phyloP scores from a whole-genome alignment of 371 early-diverging fungal genomes.

The Mucor sp. region DNA sequence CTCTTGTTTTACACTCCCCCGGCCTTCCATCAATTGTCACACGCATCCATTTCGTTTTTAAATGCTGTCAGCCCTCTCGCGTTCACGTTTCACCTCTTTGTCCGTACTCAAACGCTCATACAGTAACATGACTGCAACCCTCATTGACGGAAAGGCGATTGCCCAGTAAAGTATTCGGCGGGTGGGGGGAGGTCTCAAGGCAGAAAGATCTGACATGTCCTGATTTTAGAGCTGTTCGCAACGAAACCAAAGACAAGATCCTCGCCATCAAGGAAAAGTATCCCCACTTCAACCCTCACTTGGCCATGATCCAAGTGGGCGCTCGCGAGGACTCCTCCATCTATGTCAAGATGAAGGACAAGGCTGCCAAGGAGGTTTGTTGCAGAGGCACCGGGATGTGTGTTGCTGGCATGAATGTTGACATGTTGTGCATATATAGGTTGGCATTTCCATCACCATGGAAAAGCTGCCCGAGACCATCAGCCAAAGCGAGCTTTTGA shows the following conservation, averaged over 20 bases:
- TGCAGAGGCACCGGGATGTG: no score
- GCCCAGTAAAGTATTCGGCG: constrained; percentile 31
- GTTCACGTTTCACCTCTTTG: constrained; percentile 11
- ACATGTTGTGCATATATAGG: constrained; percentile 25
- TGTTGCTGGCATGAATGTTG: background rate
- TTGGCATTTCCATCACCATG: constrained; percentile 61
- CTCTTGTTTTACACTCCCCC: background rate
- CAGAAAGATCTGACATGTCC: background rate
- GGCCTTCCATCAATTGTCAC: constrained; percentile 1
- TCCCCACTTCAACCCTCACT: constrained; percentile 75
- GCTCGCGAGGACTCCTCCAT: constrained; percentile 87
- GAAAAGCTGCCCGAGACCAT: constrained; percentile 53
- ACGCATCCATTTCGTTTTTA: background rate
- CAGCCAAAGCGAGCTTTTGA: constrained; percentile 55
- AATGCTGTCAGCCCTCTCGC: constrained; percentile 17
- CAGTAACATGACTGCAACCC: constrained; percentile 41
- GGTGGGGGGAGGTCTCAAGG: no score
- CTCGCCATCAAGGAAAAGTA: constrained; percentile 57
- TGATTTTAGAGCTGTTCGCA: constrained; percentile 58
- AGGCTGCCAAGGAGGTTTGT: constrained; percentile 88
- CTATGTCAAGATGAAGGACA: constrained; percentile 91
- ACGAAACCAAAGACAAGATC: constrained; percentile 62
- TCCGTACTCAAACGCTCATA: constrained; percentile 13
- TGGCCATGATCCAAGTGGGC: constrained; percentile 92
- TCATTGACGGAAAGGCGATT: constrained; percentile 74